phyloP scores from a whole-genome alignment of 306 rosid species.

The Biancaea sappan region DNA sequence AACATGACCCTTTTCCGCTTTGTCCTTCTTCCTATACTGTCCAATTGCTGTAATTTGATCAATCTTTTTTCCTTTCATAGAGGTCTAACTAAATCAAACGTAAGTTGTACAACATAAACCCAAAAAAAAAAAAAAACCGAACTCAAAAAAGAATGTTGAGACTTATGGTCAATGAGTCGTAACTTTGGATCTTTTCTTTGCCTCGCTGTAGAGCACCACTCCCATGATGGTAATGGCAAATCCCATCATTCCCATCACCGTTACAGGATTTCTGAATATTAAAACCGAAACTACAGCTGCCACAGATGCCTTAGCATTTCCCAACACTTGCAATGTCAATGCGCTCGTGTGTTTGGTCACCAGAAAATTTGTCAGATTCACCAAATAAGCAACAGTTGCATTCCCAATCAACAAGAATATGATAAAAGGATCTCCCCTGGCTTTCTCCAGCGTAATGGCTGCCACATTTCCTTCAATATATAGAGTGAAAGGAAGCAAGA shows the following conservation, averaged over 20 bases:
- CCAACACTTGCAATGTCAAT: conserved; percentile 84
- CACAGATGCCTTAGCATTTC: conserved; percentile 88
- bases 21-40: conserved; percentile 36
- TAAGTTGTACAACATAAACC: not conserved
- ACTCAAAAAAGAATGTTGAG: not conserved
- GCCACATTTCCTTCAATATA: conserved; percentile 82
- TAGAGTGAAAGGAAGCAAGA: conserved; percentile 68
- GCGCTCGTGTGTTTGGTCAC: conserved; percentile 96
- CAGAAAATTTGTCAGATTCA: conserved; percentile 78
- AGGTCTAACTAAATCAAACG: conserved; percentile 27
- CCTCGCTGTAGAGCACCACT: conserved; percentile 91
- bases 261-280: conserved; percentile 86
- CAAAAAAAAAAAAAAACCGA: not conserved
- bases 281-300: conserved; percentile 95
- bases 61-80: conserved; percentile 6
- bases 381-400: conserved; percentile 93
- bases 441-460: conserved; percentile 55
- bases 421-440: conserved; percentile 56
- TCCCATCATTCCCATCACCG: conserved; percentile 83
- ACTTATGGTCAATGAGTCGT: conserved; percentile 46
- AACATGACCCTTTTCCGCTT: conserved; percentile 21
- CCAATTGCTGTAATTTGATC: conserved; percentile 31
- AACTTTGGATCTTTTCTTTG: conserved; percentile 79
- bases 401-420: conserved; percentile 72
- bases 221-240: conserved; percentile 86